phyloP scores from a whole-genome alignment of 495 filamentous ascomycete species.

The Penicillium herquei region DNA sequence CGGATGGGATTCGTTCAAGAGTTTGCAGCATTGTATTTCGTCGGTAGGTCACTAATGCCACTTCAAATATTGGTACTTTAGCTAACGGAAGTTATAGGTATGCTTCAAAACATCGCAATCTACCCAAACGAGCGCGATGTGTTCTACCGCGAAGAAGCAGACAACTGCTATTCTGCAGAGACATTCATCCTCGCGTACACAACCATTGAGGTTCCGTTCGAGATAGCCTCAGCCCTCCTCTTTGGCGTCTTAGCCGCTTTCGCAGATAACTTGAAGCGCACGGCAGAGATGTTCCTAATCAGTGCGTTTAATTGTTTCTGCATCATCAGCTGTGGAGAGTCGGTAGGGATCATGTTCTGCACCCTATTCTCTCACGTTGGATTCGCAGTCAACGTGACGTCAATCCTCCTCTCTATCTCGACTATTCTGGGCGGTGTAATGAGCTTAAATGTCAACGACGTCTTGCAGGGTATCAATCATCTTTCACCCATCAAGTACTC shows the following conservation, averaged over 20 bases:
- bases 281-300: slow-evolving; percentile 60
- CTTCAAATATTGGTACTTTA: not conserved
- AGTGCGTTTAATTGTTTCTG: slow-evolving; percentile 66
- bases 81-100: slow-evolving; percentile 42
- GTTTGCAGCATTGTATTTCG: slow-evolving; percentile 67
- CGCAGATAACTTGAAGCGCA: slow-evolving; percentile 62
- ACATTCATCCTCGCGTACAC: slow-evolving; percentile 70
- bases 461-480: slow-evolving; percentile 67
- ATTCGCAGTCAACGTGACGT: slow-evolving; percentile 69
- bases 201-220: slow-evolving; percentile 65
- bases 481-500: slow-evolving; percentile 68
- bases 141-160: slow-evolving; percentile 69
- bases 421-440: slow-evolving; percentile 68
- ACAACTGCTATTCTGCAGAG: slow-evolving; percentile 63
- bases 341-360: slow-evolving; percentile 76
- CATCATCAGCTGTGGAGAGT: slow-evolving; percentile 71
- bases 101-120: slow-evolving; percentile 74
- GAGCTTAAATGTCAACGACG: slow-evolving; percentile 60
- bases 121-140: slow-evolving; percentile 68
- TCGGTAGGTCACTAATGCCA: slow-evolving; percentile 56
- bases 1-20: slow-evolving; percentile 70
- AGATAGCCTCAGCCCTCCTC: slow-evolving; percentile 59
- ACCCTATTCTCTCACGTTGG: slow-evolving; percentile 72
- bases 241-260: slow-evolving; percentile 59
- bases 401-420: slow-evolving; percentile 61